Conservation (phyloP, 2,329 filamentous ascomycete genomes). For the Colletotrichum spinosum region DNA sequence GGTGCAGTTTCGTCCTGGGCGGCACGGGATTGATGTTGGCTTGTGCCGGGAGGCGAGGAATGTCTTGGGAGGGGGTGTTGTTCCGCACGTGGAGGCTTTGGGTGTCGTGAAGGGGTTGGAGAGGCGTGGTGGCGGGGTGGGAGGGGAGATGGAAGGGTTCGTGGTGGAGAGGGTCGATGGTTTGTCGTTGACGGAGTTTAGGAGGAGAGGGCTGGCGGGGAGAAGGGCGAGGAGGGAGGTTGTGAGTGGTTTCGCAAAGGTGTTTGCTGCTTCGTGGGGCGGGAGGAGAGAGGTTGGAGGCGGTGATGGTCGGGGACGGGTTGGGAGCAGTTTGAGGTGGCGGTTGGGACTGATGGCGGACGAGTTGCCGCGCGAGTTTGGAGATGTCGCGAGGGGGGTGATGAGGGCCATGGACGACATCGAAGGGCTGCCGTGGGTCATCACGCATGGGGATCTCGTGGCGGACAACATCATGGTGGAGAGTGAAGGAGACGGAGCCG, state of each 20-base stretch:
- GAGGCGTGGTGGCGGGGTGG: not conserved
- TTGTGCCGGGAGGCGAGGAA: constrained; percentile 51
- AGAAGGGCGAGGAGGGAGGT: constrained; percentile 43
- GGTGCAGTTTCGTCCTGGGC: constrained; percentile 61
- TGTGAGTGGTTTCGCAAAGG: constrained; percentile 54
- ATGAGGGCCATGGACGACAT: constrained; percentile 48
- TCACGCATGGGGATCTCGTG: constrained; percentile 72
- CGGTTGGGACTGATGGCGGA: constrained; percentile 51
- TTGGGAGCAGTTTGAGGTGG: constrained; percentile 55
- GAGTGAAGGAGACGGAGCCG: constrained; percentile 42
- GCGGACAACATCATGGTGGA: constrained; percentile 67
- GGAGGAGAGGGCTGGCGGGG: constrained; percentile 21
- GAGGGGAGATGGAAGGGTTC: constrained; percentile 51
- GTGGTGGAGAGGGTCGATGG: constrained; percentile 56
- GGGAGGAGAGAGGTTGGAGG: constrained; percentile 30
- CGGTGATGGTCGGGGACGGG: constrained; percentile 42
- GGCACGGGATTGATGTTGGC: constrained; percentile 54
- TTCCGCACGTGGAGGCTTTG: constrained; percentile 54
- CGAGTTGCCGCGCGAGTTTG: constrained; percentile 47
- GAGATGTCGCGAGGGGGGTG: constrained; percentile 42
- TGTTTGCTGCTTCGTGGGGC: constrained; percentile 54
- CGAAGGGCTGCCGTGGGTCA: constrained; percentile 61
- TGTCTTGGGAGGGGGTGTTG: constrained; percentile 52
- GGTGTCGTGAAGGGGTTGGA: constrained; percentile 45
- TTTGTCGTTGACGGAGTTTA: constrained; percentile 51